Evolutionary conservation across 176 grass and related monocot genomes (phyloP).

Genomic region (Cocos nucifera): DNA sequence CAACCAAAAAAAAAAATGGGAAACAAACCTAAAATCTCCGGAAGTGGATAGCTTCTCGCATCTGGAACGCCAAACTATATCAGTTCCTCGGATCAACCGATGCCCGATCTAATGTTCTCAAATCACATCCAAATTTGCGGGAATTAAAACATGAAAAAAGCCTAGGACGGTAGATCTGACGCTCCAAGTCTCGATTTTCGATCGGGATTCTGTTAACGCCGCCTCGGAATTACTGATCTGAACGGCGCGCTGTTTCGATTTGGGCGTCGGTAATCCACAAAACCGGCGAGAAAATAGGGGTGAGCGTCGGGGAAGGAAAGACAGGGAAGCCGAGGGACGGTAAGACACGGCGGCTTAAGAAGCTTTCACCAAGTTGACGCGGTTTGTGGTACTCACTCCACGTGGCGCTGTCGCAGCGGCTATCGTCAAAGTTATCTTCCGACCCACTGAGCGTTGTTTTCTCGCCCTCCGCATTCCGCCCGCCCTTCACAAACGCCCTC

Average conservation of each 20-base stretch:
- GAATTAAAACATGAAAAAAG: constrained; percentile 10
- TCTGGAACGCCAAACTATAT: constrained; percentile 12
- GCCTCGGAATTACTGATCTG: constrained; percentile 16
- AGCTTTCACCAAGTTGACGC: constrained; percentile 37
- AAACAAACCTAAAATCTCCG: constrained; percentile 30
- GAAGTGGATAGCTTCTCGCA: constrained; percentile 52
- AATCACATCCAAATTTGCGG: neutral
- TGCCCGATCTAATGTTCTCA: constrained; percentile 3
- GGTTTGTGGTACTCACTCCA: constrained; percentile 16
- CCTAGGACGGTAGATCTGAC: constrained; percentile 24
- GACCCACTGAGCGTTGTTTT: too few relatives aligned
- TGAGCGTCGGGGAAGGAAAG: too few relatives aligned
- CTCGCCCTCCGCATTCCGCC: too few relatives aligned
- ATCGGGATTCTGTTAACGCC: too few relatives aligned
- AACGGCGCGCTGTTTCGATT: constrained; percentile 3
- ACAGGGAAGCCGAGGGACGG: neutral
- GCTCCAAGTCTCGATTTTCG: neutral
- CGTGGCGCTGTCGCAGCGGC: constrained; percentile 11
- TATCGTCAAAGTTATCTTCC: too few relatives aligned
- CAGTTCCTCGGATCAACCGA: neutral
- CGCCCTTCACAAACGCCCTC: too few relatives aligned
- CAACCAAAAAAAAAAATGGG: neutral
- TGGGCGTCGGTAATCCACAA: neutral
- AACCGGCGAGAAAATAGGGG: constrained; percentile 6
- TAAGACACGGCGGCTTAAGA: neutral